Percentiles rank a stretch among this genome's conserved stretches.
Conservation (phyloP, 805 yeast species). For the Candida wancherniae region DNA sequence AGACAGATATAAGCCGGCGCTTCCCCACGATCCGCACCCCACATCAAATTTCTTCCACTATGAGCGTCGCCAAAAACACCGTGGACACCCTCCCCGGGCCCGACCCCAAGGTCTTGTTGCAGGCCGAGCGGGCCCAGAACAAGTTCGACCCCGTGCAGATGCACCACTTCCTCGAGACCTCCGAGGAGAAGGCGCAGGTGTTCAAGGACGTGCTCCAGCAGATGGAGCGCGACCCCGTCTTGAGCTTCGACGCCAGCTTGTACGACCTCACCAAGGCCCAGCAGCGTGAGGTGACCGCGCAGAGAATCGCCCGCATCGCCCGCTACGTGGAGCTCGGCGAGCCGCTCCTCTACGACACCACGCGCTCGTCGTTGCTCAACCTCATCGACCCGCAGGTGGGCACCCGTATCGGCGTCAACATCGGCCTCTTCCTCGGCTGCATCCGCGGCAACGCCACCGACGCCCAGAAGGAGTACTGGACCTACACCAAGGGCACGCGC, state of each 20-base stretch:
- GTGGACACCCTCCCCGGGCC: constrained; percentile 19
- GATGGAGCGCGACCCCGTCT: constrained; percentile 18
- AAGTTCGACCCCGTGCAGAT: constrained; percentile 19
- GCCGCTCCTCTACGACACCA: constrained; percentile 5
- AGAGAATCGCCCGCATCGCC: constrained; percentile 16
- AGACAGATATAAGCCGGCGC: too few species aligned
- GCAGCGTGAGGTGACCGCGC: constrained; percentile 17
- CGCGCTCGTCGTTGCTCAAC: constrained; percentile 10
- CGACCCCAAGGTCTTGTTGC: constrained; percentile 19
- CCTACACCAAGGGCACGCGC: constrained; percentile 15
- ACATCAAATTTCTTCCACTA: background rate
- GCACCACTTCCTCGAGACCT: constrained; percentile 24
- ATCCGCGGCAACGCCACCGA: constrained; percentile 20
- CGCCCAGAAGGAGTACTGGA: constrained; percentile 16
- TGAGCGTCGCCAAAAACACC: constrained; percentile 13
- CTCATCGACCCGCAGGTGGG: constrained; percentile 18
- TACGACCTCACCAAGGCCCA: constrained; percentile 18
- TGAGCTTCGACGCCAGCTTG: constrained; percentile 13
- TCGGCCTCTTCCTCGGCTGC: constrained; percentile 19
- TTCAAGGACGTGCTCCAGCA: constrained; percentile 14
- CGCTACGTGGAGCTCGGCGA: constrained; percentile 17
- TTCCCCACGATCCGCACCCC: too few species aligned
- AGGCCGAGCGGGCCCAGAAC: constrained; percentile 17
- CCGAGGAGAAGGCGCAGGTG: constrained; percentile 17
- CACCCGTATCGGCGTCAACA: constrained; percentile 18